Conservation (phyloP, 345 rosid genomes). For the Eucalyptus tenuipes region DNA sequence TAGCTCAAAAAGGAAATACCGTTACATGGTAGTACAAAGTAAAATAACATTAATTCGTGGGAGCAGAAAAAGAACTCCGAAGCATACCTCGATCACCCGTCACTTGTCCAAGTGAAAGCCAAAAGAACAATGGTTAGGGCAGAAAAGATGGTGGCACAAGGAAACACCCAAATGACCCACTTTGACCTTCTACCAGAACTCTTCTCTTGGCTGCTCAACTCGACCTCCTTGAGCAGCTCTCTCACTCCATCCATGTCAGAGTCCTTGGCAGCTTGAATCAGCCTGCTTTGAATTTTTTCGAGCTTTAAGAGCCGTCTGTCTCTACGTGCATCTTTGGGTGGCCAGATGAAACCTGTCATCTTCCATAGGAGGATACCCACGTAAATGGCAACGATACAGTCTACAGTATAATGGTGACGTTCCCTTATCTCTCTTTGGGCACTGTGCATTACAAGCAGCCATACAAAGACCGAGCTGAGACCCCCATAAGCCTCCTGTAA, state of each 20-base stretch:
- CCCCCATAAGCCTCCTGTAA: constrained; percentile 96
- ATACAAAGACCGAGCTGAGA: constrained; percentile 60
- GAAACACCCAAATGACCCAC: constrained; percentile 52
- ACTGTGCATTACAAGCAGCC: constrained; percentile 76
- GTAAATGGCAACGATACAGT: constrained; percentile 81
- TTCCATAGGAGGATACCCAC: constrained; percentile 90
- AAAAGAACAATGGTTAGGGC: constrained; percentile 50
- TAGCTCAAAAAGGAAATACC: background rate
- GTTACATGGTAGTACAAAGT: background rate
- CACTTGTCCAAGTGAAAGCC: constrained; percentile 75
- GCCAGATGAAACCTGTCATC: constrained; percentile 87
- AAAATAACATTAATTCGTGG: background rate
- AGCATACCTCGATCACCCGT: constrained; percentile 25
- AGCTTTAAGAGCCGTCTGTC: constrained; percentile 28
- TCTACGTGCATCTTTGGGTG: constrained; percentile 12
- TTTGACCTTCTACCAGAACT: constrained; percentile 6
- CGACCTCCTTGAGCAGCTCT: constrained; percentile 66
- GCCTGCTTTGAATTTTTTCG: constrained; percentile 58
- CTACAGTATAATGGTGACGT: constrained; percentile 82
- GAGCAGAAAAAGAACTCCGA: background rate
- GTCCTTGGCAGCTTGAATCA: constrained; percentile 82
- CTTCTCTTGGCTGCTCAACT: constrained; percentile 19
- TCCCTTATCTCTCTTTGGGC: constrained; percentile 87
- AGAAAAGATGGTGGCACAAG: constrained; percentile 34
- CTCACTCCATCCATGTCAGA: constrained; percentile 80